phyloP scores from a whole-genome alignment of 2,329 filamentous ascomycete species.

The Aspergillus ibericus region DNA sequence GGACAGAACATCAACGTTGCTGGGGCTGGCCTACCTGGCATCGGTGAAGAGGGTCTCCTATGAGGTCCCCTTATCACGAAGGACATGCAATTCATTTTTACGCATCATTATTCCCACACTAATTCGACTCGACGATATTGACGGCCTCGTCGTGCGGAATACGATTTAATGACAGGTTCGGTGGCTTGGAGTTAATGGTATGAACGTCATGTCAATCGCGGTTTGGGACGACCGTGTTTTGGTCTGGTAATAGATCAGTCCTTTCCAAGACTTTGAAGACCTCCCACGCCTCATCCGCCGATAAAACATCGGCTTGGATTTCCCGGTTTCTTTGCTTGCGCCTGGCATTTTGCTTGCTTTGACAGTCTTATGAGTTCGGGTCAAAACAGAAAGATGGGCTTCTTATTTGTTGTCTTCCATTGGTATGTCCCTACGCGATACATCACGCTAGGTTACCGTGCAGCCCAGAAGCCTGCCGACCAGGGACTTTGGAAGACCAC shows the following conservation, averaged over 20 bases:
- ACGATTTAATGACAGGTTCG: conserved; percentile 33
- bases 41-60: conserved; percentile 46
- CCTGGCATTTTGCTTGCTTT: background rate
- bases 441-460: background rate
- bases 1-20: conserved; percentile 50
- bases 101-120: conserved; percentile 26
- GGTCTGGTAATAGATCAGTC: conserved; percentile 21
- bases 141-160: conserved; percentile 27
- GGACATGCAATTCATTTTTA: conserved; percentile 6
- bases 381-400: conserved; percentile 17
- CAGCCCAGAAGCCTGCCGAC: too few species aligned
- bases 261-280: conserved; percentile 23
- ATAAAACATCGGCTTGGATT: conserved; percentile 7
- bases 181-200: conserved; percentile 32
- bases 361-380: background rate
- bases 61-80: conserved; percentile 14
- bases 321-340: conserved; percentile 15
- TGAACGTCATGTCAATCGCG: conserved; percentile 18
- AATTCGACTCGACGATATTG: conserved; percentile 31
- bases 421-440: background rate
- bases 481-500: background rate
- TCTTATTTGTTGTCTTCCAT: conserved; percentile 9
- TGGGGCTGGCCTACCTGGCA: conserved; percentile 50
- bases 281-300: background rate
- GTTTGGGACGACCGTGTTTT: conserved; percentile 14